Percentiles rank a stretch among this genome's conserved stretches.
phyloP scores from a whole-genome alignment of 176 grass and related monocot species.

The Miscanthus lutarioriparius region DNA sequence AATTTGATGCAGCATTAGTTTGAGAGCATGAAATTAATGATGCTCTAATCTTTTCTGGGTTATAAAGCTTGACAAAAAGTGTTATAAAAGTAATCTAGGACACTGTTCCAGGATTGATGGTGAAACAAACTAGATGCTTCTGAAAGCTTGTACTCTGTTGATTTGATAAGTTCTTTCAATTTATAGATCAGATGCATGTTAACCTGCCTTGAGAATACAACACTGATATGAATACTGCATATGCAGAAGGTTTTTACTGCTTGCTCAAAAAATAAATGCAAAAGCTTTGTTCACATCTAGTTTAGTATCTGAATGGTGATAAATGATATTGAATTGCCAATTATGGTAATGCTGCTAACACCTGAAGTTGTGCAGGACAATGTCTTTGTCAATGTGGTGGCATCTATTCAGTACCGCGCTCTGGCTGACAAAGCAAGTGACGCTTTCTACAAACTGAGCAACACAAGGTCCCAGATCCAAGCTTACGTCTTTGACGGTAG shows the following conservation, averaged over 20 bases:
- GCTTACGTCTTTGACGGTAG: slow-evolving; percentile 88
- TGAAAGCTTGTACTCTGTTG: too few species aligned
- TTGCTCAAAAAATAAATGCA: too few species aligned
- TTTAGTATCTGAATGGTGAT: slow-evolving; percentile 27
- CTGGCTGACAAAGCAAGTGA: slow-evolving; percentile 69
- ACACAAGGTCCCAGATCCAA: slow-evolving; percentile 86
- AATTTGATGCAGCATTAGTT: background rate
- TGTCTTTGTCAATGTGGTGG: slow-evolving; percentile 89
- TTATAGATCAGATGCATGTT: too few species aligned
- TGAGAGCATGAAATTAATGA: background rate
- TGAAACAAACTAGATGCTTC: too few species aligned
- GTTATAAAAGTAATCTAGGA: too few species aligned
- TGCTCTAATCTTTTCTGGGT: background rate
- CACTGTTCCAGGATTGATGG: too few species aligned
- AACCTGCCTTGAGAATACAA: too few species aligned
- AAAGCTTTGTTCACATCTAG: too few species aligned
- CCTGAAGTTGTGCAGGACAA: slow-evolving; percentile 64
- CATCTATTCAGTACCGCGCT: slow-evolving; percentile 81
- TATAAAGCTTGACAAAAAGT: slow-evolving; percentile 8
- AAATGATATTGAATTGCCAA: background rate
- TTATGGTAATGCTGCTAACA: slow-evolving; percentile 7
- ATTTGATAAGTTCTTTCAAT: too few species aligned
- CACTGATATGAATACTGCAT: too few species aligned
- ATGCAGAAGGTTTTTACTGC: too few species aligned
- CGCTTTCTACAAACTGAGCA: slow-evolving; percentile 86